These are phyloP conservation scores for Geotrichum australiense DNA, from an alignment of 1,139 yeast genomes.

Conservation along the genomic window DNA sequence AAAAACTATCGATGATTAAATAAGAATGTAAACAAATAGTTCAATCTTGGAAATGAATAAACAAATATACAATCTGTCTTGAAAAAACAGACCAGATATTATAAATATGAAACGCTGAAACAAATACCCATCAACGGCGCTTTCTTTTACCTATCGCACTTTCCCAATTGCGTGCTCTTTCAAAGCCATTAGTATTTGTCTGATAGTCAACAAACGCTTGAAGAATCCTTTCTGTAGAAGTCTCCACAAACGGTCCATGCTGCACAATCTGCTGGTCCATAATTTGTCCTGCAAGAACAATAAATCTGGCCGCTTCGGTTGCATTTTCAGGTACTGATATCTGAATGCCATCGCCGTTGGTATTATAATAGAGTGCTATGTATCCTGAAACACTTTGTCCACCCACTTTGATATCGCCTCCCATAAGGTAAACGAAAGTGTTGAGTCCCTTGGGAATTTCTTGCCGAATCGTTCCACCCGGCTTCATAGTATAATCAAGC, in stretches of 20 bases:
- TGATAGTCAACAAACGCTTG: constrained; percentile 69
- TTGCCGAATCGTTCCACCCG: constrained; percentile 65
- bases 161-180: constrained; percentile 59
- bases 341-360: constrained; percentile 26
- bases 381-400: constrained; percentile 28
- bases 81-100: no score
- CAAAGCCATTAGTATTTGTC: constrained; percentile 64
- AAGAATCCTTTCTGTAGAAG: constrained; percentile 52
- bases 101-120: no score
- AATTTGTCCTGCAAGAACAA: constrained; percentile 68
- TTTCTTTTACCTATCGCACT: constrained; percentile 47
- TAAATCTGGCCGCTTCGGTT: constrained; percentile 43
- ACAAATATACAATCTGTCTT: no score
- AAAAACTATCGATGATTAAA: no score
- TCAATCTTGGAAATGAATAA: no score
- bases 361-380: constrained; percentile 39
- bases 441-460: constrained; percentile 53
- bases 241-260: constrained; percentile 85
- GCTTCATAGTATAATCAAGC: constrained; percentile 57
- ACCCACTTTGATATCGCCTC: constrained; percentile 53
- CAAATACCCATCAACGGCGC: constrained; percentile 9
- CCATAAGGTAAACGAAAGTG: constrained; percentile 57
- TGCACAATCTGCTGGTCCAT: constrained; percentile 74
- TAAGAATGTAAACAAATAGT: no score
- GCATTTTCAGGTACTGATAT: constrained; percentile 25